Percentiles rank a stretch among this genome's conserved stretches.
Evolutionary conservation across 352 stramenopile genomes (phyloP).

Genomic region (Globisporangium spiculum): DNA sequence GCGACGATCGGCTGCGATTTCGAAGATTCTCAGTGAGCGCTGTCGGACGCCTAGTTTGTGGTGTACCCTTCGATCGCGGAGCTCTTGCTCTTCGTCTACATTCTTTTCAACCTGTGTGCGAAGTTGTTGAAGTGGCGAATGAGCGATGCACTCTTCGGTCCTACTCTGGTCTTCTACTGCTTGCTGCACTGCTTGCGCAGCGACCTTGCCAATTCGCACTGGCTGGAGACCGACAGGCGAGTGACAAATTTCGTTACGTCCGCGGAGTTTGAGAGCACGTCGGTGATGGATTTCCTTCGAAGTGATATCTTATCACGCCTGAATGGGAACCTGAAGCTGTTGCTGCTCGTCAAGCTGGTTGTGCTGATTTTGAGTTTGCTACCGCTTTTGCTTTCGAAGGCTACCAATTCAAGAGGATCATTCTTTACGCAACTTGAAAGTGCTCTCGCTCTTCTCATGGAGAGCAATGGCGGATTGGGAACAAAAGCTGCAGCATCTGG

Average conservation of each 20-base stretch:
- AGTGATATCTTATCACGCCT: constrained; percentile 13
- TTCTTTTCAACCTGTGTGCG: constrained; percentile 1
- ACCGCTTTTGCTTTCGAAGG: background rate
- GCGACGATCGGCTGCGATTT: constrained; percentile 39
- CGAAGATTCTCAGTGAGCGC: constrained; percentile 25
- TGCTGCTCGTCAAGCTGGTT: constrained; percentile 18
- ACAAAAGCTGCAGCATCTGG: background rate
- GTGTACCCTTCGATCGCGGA: constrained; percentile 11
- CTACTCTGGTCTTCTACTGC: constrained; percentile 6
- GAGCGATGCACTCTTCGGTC: background rate
- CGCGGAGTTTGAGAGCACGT: constrained; percentile 13
- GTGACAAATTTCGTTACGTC: background rate
- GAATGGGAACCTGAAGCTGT: constrained; percentile 11
- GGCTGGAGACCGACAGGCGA: background rate
- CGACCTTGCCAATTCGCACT: background rate
- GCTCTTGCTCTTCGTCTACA: constrained; percentile 10
- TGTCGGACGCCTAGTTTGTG: constrained; percentile 11
- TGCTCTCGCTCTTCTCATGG: background rate
- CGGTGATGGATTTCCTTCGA: constrained; percentile 15
- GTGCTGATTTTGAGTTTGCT: constrained; percentile 7
- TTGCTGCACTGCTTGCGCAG: background rate
- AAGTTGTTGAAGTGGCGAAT: background rate
- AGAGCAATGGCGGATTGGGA: background rate
- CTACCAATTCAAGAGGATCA: background rate
- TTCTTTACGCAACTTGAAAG: background rate